phyloP scores from a whole-genome alignment of 805 yeast genomes.

The Lipomyces japonicus region DNA sequence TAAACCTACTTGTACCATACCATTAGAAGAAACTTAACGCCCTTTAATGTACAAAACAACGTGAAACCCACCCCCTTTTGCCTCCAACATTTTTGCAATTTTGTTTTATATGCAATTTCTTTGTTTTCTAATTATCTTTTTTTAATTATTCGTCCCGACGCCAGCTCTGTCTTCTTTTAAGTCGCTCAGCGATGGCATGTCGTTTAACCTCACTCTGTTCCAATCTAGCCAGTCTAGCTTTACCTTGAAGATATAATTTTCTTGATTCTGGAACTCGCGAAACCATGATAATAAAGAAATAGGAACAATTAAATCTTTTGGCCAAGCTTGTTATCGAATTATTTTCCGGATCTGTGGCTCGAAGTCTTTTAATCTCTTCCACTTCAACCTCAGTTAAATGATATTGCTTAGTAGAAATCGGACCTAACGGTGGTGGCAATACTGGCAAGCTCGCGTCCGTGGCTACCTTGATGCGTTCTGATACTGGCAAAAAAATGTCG shows the following conservation, averaged over 20 bases:
- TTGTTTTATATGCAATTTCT: no score
- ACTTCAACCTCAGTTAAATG: constrained; percentile 57
- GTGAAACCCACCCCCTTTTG: no score
- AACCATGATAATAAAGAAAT: constrained; percentile 52
- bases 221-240: constrained; percentile 46
- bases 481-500: constrained; percentile 58
- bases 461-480: constrained; percentile 44
- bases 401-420: constrained; percentile 44
- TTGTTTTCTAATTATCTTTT: no score
- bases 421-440: constrained; percentile 40
- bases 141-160: constrained; percentile 49
- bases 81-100: no score
- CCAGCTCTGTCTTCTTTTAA: constrained; percentile 61
- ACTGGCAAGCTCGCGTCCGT: constrained; percentile 13
- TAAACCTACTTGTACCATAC: no score
- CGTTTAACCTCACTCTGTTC: constrained; percentile 49
- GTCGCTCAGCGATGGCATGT: constrained; percentile 53
- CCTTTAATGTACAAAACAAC: no score
- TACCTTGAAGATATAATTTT: constrained; percentile 44
- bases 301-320: constrained; percentile 52
- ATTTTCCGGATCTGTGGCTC: constrained; percentile 54
- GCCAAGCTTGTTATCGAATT: constrained; percentile 67
- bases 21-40: no score
- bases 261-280: constrained; percentile 45
- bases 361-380: constrained; percentile 52